Base-by-base conservation (phyloP, 2,329 filamentous ascomycete species). In the Ceratocystiopsis minuta region DNA sequence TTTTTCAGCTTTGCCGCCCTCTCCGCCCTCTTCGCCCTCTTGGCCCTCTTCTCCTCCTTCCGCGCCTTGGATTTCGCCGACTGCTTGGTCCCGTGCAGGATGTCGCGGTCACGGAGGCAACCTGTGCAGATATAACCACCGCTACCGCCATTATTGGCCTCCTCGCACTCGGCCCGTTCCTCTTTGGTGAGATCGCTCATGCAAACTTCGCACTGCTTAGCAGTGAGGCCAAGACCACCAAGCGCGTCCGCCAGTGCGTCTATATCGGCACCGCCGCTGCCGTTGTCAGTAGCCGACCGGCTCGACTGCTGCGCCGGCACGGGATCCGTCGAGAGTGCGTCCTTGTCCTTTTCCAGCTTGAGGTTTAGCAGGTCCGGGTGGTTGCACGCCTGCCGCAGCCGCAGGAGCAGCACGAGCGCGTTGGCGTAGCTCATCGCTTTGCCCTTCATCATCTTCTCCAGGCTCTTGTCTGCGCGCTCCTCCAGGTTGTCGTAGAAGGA, bases 321-420 rank as follows among this genome's bases (percentile, higher is more conserved):
- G 6, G 64, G 62, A 46, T 73, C 80, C 1, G 76, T 79, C 1
- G 76, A 70, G 43, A 94, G 62, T 3, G 84, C 83, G 53, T 96
- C 90, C 52, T 80, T 85, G 56, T 98, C 90, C 49, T 83, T 83
- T 43, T 79, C 79, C 44, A 95, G 67, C 54, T 92, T 88, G 48
- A 78, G 79, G 49, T 84, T 83, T 13, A 94, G 80, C 37, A 98
- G 67, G 49, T 85, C 79, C 0, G 87, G 86, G 56, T 98, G 90
- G 54, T 98, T 94, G 59, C 90, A 98, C 16, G 86, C 83, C 58
- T 98, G 90, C 45, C 90, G 73, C 46, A 98, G 66, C 34, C 90
- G 78, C 43, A 98, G 65, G n/a, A 98, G 72, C 46, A 98, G 65
- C 13, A 94, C 87, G 54, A 98, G 74, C 16, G 90, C 90, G 52